Evolutionary conservation across 2,329 filamentous ascomycete species (phyloP).

Genomic region (Colletotrichum siamense): DNA sequence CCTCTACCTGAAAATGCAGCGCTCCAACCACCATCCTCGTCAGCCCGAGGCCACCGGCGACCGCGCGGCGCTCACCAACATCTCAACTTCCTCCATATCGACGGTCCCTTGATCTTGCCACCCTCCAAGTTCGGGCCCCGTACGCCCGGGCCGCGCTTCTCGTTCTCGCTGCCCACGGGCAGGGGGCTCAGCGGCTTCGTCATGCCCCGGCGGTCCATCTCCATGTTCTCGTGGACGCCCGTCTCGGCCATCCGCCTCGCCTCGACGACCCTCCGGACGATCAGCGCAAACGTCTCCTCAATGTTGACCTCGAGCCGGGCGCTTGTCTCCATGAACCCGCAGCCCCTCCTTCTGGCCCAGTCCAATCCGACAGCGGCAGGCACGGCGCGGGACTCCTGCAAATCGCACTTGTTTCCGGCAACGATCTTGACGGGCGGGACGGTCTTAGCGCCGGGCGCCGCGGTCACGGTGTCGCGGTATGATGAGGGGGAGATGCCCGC

Average conservation of each 20-base stretch:
- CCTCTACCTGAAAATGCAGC: neutral
- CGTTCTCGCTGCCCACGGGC: slow-evolving; percentile 38
- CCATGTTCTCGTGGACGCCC: slow-evolving; percentile 47
- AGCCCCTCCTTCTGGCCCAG: slow-evolving; percentile 75
- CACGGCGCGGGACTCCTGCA: slow-evolving; percentile 73
- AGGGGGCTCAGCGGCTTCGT: slow-evolving; percentile 64
- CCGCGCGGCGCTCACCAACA: slow-evolving; percentile 50
- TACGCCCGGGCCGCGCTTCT: slow-evolving; percentile 53
- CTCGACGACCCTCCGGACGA: slow-evolving; percentile 67
- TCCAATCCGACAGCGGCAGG: slow-evolving; percentile 75
- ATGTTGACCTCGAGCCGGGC: slow-evolving; percentile 86
- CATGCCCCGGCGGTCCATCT: slow-evolving; percentile 56
- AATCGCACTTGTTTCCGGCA: slow-evolving; percentile 85
- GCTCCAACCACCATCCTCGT: neutral
- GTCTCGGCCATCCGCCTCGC: slow-evolving; percentile 55
- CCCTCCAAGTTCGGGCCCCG: slow-evolving; percentile 48
- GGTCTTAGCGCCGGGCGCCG: slow-evolving; percentile 49
- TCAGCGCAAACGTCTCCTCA: slow-evolving; percentile 83
- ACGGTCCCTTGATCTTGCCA: slow-evolving; percentile 46
- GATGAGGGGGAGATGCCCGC: slow-evolving; percentile 41
- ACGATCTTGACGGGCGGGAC: slow-evolving; percentile 81
- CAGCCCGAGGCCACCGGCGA: neutral
- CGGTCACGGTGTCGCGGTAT: slow-evolving; percentile 31
- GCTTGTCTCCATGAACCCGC: slow-evolving; percentile 91
- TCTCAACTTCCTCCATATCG: slow-evolving; percentile 62